Base-by-base conservation (phyloP, 345 rosid genomes). In the Aurinia saxatilis region DNA sequence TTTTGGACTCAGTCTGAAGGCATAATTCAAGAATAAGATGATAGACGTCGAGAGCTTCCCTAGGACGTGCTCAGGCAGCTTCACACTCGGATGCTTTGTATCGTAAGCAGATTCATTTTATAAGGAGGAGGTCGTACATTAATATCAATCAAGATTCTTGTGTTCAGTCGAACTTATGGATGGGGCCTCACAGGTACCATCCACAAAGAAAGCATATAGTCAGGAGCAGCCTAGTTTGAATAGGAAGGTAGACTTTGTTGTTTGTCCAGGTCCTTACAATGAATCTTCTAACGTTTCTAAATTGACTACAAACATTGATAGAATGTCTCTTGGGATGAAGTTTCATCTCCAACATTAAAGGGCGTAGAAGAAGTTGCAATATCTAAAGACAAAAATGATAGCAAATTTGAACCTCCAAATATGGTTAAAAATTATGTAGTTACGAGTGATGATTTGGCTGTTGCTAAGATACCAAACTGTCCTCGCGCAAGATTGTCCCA, bases 1-100 rank as follows among this genome's bases (percentile, higher is more conserved):
- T 89, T 92, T 70, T 92, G 96, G 97, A 85, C 82, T 72, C 91
- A 87, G 65, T 92, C 97, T 75, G 97, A 92, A 72, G 84, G 85
- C 63, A 92, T 90, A 77, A 97, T 92, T 55, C 99, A 92, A 76
- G 90, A 87, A 50, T 71, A 89, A 63, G 98, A 87, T 78, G 95
- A 92, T 71, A 87, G 68, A 71, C 96, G 97, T 29, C 97, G 87
- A 72, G 97, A 92, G 74, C 88, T 80, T 82, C 82, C 95, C 23
- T 79, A 77, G 2, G 97, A 97, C 15, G 81, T 46, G 60, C 76
- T 87, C 70, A 89, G 82, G 86, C 83, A 85, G 75, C 96, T 90
- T 48, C 82, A 90, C 75, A 85, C 97, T 17, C 79, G 79, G 74
- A 81, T 89, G 88, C 91, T 92, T 66, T 89, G 87, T 77, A 90